phyloP scores from a whole-genome alignment of 805 yeast genomes.

The Kurtzmaniella cleridarum region DNA sequence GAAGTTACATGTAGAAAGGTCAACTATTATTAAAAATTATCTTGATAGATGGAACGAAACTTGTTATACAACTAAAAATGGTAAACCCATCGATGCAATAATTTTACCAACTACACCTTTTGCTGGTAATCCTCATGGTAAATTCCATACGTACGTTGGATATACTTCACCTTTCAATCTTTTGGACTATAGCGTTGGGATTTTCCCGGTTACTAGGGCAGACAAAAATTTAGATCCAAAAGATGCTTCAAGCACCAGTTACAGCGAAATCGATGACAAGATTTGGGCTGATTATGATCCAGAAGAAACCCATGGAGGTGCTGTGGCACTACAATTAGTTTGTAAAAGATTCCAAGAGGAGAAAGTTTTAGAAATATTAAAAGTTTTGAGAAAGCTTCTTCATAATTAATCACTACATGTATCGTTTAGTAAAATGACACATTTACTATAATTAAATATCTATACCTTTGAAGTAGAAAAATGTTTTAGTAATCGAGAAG shows the following conservation, averaged over 20 bases:
- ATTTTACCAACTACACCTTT: constrained; percentile 45
- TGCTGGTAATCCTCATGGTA: constrained; percentile 32
- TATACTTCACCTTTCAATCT: constrained; percentile 43
- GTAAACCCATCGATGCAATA: constrained; percentile 45
- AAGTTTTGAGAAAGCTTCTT: constrained; percentile 11
- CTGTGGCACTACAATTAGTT: constrained; percentile 61
- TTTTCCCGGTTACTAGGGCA: constrained; percentile 54
- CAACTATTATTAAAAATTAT: constrained; percentile 33
- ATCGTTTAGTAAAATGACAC: too few relatives aligned
- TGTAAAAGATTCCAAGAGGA: constrained; percentile 61
- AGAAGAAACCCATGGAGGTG: constrained; percentile 50
- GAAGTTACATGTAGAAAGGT: constrained; percentile 30
- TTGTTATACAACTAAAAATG: constrained; percentile 18
- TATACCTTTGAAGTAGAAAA: too few relatives aligned
- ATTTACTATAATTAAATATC: too few relatives aligned
- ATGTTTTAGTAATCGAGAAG: too few relatives aligned
- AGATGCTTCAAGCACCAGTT: constrained; percentile 19
- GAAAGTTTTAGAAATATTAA: constrained; percentile 47
- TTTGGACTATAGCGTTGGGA: constrained; percentile 22
- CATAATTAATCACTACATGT: too few relatives aligned
- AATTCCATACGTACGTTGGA: constrained; percentile 31
- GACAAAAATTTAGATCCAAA: constrained; percentile 36
- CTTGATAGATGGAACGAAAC: constrained; percentile 24
- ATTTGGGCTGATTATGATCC: constrained; percentile 42
- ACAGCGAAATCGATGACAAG: constrained; percentile 38